These are phyloP conservation scores for Pestalotiopsis sp. DNA, from an alignment of 2,329 filamentous ascomycete genomes.

Conservation along the genomic window DNA sequence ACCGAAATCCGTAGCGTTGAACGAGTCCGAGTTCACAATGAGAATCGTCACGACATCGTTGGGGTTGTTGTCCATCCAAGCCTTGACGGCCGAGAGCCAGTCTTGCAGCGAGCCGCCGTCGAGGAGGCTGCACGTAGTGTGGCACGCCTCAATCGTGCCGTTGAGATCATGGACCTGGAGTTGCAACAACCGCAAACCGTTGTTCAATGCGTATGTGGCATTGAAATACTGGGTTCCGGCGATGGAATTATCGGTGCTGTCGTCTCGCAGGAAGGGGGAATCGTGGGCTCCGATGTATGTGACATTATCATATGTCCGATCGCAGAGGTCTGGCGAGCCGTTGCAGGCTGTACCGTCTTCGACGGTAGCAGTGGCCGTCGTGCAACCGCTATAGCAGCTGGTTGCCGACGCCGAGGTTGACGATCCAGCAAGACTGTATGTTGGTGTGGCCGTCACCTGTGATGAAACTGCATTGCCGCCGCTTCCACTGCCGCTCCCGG, in stretches of 20 bases:
- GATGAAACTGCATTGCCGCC: background rate
- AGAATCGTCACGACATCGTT: constrained; percentile 78
- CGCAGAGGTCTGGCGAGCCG: constrained; percentile 77
- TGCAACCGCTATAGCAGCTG: constrained; percentile 20
- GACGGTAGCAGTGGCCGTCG: constrained; percentile 11
- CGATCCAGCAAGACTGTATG: constrained; percentile 4
- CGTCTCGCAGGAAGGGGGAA: constrained; percentile 70
- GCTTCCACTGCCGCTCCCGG: constrained; percentile 11
- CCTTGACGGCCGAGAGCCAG: constrained; percentile 67
- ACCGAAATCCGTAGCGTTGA: constrained; percentile 56
- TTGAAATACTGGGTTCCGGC: constrained; percentile 77
- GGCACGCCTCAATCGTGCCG: constrained; percentile 68
- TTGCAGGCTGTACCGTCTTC: constrained; percentile 65
- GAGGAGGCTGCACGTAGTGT: constrained; percentile 67
- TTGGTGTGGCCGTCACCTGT: background rate
- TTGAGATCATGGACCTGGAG: constrained; percentile 69
- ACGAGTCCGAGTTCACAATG: constrained; percentile 70
- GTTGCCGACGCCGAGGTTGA: constrained; percentile 14
- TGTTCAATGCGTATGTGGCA: constrained; percentile 69
- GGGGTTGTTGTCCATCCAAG: constrained; percentile 70
- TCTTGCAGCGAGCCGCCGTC: constrained; percentile 67
- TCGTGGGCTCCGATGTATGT: constrained; percentile 78
- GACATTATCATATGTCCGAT: constrained; percentile 71
- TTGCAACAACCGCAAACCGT: constrained; percentile 72
- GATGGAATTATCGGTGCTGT: constrained; percentile 60